Conservation (phyloP, 2,329 filamentous ascomycete species). For the Stemphylium vesicarium region DNA sequence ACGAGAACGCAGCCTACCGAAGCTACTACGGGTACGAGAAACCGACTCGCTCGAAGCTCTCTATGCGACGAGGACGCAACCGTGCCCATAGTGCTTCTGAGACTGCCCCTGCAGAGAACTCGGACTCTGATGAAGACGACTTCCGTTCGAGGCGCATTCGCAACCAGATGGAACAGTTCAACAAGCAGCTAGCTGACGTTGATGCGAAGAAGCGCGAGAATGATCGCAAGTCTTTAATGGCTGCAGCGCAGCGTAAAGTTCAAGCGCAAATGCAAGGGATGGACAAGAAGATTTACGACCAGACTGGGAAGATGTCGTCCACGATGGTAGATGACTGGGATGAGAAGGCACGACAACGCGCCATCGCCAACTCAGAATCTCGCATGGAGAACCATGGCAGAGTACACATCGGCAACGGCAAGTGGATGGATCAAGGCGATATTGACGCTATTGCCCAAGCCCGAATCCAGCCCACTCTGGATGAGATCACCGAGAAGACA, state of each 20-base stretch:
- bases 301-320: slow-evolving; percentile 76
- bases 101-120: slow-evolving; percentile 41
- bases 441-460: slow-evolving; percentile 80
- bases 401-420: slow-evolving; percentile 78
- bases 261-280: slow-evolving; percentile 76
- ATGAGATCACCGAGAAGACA: slow-evolving; percentile 82
- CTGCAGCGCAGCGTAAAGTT: slow-evolving; percentile 86
- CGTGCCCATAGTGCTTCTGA: slow-evolving; percentile 71
- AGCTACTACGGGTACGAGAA: slow-evolving; percentile 74
- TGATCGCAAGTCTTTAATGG: slow-evolving; percentile 77
- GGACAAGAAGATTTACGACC: slow-evolving; percentile 78
- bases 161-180: slow-evolving; percentile 80
- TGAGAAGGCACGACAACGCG: slow-evolving; percentile 72
- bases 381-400: slow-evolving; percentile 64
- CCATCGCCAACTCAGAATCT: slow-evolving; percentile 67
- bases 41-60: slow-evolving; percentile 59
- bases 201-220: slow-evolving; percentile 75
- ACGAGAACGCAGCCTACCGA: slow-evolving; percentile 70
- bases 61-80: slow-evolving; percentile 59
- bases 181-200: slow-evolving; percentile 69
- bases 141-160: slow-evolving; percentile 75
- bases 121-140: slow-evolving; percentile 61
- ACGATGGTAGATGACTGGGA: slow-evolving; percentile 79
- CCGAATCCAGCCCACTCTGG: slow-evolving; percentile 80
- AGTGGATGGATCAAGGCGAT: slow-evolving; percentile 77